A percentile compares a stretch with the other conserved stretches of the same genome.
These are phyloP conservation scores for Dovyalis caffra DNA, from an alignment of 345 rosid genomes.

Conservation along the genomic window DNA sequence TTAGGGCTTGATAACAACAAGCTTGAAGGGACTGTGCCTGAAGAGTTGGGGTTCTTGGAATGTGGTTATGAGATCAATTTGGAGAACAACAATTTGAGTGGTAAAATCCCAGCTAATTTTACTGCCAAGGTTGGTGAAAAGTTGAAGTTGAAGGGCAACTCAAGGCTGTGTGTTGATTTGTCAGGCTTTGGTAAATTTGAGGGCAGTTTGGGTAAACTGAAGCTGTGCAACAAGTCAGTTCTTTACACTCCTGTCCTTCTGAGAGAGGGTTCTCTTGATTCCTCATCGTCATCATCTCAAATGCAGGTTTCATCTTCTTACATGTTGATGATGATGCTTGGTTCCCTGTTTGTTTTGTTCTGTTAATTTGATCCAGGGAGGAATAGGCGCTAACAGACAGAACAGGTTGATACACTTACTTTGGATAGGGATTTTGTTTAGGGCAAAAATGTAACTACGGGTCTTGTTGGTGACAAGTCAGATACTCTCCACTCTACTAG, in stretches of 20 bases:
- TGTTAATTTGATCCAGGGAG: conserved; percentile 13
- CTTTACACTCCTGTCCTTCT: conserved; percentile 20
- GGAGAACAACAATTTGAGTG: conserved; percentile 66
- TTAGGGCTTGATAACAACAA: conserved; percentile 59
- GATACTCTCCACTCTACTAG: background rate
- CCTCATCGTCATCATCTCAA: conserved; percentile 7
- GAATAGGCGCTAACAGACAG: conserved; percentile 9
- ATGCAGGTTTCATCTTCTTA: conserved; percentile 10
- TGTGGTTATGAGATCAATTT: conserved; percentile 49
- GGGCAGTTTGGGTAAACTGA: conserved; percentile 22
- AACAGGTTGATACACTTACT: conserved; percentile 12
- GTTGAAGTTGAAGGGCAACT: conserved; percentile 52
- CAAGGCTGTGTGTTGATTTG: conserved; percentile 33
- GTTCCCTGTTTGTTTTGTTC: conserved; percentile 10
- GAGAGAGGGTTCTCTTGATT: conserved; percentile 5
- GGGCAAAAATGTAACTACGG: conserved; percentile 14
- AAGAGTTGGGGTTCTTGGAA: conserved; percentile 43
- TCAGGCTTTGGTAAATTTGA: conserved; percentile 5
- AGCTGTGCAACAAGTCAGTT: conserved; percentile 32
- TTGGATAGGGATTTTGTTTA: background rate
- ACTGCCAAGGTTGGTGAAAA: conserved; percentile 41
- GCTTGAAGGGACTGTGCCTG: conserved; percentile 53
- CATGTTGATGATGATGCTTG: conserved; percentile 19
- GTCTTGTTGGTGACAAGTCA: conserved; percentile 10
- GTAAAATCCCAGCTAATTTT: conserved; percentile 45